Conservation (phyloP, 139 green algal genomes). For the Tetradesmus obliquus region DNA sequence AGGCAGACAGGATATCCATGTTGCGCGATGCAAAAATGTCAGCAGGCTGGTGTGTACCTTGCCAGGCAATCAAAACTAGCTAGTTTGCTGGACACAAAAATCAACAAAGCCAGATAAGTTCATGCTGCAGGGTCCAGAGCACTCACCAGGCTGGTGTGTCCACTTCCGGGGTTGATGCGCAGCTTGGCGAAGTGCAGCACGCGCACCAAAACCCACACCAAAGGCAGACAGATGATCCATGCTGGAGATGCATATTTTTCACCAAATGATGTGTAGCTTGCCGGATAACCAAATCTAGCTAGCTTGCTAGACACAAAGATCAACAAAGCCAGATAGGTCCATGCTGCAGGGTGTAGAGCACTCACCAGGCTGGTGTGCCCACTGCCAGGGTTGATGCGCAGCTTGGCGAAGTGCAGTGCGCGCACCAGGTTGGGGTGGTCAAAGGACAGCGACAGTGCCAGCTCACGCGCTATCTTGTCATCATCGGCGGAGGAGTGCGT, state of each 20-base stretch:
- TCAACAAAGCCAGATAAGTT: background rate
- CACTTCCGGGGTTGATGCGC: background rate
- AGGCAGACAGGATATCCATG: too few species aligned
- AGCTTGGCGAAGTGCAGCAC: background rate
- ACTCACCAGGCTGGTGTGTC: background rate
- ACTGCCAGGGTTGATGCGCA: slow-evolving; percentile 20
- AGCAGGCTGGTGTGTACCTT: too few species aligned
- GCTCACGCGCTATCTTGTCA: background rate
- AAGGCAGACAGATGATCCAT: too few species aligned
- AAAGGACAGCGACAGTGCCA: slow-evolving; percentile 16
- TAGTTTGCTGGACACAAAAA: background rate
- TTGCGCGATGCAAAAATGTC: too few species aligned
- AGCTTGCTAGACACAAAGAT: background rate
- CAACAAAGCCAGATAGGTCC: background rate
- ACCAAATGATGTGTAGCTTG: too few species aligned
- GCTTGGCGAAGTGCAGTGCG: slow-evolving; percentile 23
- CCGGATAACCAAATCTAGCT: background rate
- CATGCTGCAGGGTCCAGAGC: background rate
- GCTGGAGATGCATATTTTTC: too few species aligned
- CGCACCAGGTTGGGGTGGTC: slow-evolving; percentile 41
- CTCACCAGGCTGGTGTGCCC: background rate
- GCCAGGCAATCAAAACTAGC: background rate
- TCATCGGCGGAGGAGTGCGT: slow-evolving; percentile 18
- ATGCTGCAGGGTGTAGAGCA: background rate
- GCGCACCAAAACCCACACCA: too few species aligned